Percentiles rank a stretch among this genome's conserved stretches.
Conservation (phyloP, 805 yeast genomes). For the Yamadazyma nakazawae region DNA sequence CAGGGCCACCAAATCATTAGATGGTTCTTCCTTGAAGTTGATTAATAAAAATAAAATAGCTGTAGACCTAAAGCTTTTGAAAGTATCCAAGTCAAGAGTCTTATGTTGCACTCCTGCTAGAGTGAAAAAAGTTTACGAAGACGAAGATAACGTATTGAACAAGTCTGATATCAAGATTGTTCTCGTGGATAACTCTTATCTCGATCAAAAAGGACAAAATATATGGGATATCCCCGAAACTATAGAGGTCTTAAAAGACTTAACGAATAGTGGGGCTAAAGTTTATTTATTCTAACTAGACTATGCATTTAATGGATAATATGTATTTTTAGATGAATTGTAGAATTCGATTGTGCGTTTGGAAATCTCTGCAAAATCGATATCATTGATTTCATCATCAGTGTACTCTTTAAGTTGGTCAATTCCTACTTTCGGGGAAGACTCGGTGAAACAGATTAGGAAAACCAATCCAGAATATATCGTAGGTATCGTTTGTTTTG, state of each 20-base stretch:
- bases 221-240: conserved; percentile 59
- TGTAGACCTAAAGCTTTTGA: conserved; percentile 52
- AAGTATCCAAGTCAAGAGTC: conserved; percentile 45
- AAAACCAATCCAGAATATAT: conserved; percentile 5
- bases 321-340: conserved; percentile 23
- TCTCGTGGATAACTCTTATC: conserved; percentile 57
- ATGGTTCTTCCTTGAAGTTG: conserved; percentile 60
- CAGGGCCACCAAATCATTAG: conserved; percentile 51
- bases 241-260: conserved; percentile 34
- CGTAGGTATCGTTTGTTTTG: background rate
- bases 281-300: conserved; percentile 44
- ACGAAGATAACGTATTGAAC: conserved; percentile 39
- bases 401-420: conserved; percentile 6
- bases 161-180: conserved; percentile 48
- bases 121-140: conserved; percentile 43
- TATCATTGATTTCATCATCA: conserved; percentile 6
- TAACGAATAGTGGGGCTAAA: conserved; percentile 43
- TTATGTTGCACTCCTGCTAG: conserved; percentile 67
- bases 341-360: conserved; percentile 27
- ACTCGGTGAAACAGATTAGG: conserved; percentile 5
- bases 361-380: conserved; percentile 14
- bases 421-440: background rate
- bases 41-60: conserved; percentile 71
- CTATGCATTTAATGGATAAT: conserved; percentile 20
- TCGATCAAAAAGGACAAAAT: conserved; percentile 58